Base-by-base conservation (phyloP, 164 flowering plant genomes). In the Berberis thunbergii region DNA sequence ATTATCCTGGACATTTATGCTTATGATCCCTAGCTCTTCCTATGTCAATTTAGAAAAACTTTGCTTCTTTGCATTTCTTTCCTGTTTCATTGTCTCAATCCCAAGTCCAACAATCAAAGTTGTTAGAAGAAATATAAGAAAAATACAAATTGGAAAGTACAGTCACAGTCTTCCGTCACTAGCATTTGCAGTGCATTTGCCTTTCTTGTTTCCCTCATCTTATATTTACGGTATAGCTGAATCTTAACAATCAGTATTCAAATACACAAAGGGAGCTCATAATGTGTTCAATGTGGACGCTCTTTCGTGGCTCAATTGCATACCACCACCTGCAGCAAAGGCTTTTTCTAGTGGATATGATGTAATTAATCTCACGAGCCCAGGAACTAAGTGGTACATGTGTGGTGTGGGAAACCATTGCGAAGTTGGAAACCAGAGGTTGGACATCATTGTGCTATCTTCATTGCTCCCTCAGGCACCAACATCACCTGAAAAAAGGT, bases 361-460 rank as follows among this genome's bases (percentile, higher is more conserved):
- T 56, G 43, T 38, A 38, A 56, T 56, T 41, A 56, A 12, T 9
- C 7, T 56, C 0, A 26, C 10, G 7, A 38, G 9, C 7, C 59
- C 59, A 7, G 59, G 59, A 56, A 56, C 3, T 2, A 56, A 56
- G 39, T 56, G 59, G 59, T 56, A 38, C 13, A 39, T 56, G 1
- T 56, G 59, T 7, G 59, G 59, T 56, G 41, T 56, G 39, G 43
- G 59, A 4, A 56, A 56, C 1, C 59, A 56, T 56, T 56, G 59
- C 39, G 43, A 56, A 56, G 43, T 13, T 38, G 59, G 59, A 38
- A 56, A 56, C 41, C 59, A 56, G 41, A 56, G 39, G 43, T 9
- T 56, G 1, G 59, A 56, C 3, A 38, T 56, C 59, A 56, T 2
- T 56, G 59, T 56, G 43, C 13, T 52, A 2, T 26, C 54, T 52